Evolutionary conservation across 192 early-diverging fungal genomes (phyloP), one percentile per base, ranked within the genome.

Genomic region (Allomyces macrogynus): DNA sequence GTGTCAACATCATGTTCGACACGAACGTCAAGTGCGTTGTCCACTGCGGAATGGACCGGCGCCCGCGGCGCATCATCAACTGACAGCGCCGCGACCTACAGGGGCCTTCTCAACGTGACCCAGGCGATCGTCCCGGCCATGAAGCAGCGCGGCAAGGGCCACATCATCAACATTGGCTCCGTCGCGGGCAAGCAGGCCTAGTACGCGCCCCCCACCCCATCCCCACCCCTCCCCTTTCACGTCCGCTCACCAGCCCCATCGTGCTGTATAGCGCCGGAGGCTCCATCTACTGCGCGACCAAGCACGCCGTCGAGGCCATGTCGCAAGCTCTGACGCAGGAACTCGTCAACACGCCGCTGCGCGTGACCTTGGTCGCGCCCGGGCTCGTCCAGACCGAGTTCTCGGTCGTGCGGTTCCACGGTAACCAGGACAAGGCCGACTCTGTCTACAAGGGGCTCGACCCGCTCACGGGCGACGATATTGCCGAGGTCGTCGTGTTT

Each of bases 301-400:
- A 93, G 70, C 79, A 81, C 61, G 91, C 89, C 10, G 85, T 92
- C 1, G 82, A 83, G 23, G 89, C 91, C 3, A 85, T 96, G 54
- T 84, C 88, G 18, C 80, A 81, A 54, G 71, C 89, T 0, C 65
- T 95, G 65, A 67, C 85, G 4, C 72, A 81, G 61, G 92, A 95
- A 71, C 83, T 88, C 27, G 82, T 89, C 24, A 75, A 78, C 54
- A 81, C 85, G 5, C 82, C 80, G 8, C 78, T 89, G 43, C 70
- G 78, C 22, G 87, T 95, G n/a, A 87, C 84, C 0, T 78, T 77
- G 65, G 87, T 95, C 43, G 83, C 81, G 22, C 88, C 92, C 23
- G 90, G 85, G 1, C 78, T 85, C 80, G 91, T 92, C 4, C 85
- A 95, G 73, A 95, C 92, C 0, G 92, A 95, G 70, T 95, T 93